These are phyloP conservation scores for Eimeria sp. DNA, from an alignment of 169 alveolate genomes.

Conservation along the genomic window DNA sequence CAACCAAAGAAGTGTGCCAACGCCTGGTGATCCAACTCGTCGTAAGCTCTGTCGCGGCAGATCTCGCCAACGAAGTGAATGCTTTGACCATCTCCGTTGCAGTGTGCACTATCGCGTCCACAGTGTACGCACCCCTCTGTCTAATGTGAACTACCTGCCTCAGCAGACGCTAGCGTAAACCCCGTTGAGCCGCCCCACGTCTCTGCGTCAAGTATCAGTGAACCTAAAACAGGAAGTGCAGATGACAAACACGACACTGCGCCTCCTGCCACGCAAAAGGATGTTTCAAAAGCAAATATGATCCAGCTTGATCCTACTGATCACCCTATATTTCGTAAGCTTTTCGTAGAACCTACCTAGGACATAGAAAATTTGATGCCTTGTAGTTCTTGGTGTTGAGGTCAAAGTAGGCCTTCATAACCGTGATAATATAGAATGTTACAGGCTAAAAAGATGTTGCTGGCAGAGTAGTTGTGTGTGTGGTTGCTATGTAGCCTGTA, in stretches of 20 bases:
- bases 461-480: neutral
- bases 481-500: conserved; percentile 42
- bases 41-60: neutral
- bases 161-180: neutral
- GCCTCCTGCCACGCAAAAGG: neutral
- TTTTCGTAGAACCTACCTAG: neutral
- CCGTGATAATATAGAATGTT: neutral
- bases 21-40: neutral
- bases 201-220: neutral
- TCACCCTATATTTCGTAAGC: conserved; percentile 60
- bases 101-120: neutral
- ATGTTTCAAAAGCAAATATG: conserved; percentile 19
- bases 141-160: neutral
- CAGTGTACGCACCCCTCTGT: neutral
- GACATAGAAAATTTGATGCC: neutral
- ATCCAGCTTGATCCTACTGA: conserved; percentile 63
- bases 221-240: neutral
- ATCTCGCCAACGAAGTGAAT: neutral
- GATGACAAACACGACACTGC: neutral
- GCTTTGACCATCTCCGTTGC: neutral
- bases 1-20: neutral
- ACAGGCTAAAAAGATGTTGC: neutral
- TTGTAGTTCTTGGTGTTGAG: neutral
- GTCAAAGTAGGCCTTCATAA: neutral
- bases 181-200: neutral